Percentiles rank a stretch among this genome's conserved stretches.
phyloP scores from a whole-genome alignment of 1,139 yeast species.

The Magnusiomyces suaveolens region DNA sequence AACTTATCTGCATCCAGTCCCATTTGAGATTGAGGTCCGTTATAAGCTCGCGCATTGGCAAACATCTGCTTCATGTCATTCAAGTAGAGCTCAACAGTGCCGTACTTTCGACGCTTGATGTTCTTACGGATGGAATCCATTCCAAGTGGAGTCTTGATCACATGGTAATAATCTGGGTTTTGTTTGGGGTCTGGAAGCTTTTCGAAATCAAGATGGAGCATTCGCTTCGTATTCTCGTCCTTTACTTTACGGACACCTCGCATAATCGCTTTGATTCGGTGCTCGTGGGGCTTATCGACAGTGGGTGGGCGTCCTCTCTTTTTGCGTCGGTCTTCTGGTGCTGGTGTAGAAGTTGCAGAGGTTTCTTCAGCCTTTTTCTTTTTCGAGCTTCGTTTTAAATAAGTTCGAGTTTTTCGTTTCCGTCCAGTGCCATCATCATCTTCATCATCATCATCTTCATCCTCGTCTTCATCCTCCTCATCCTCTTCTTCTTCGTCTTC shows the following conservation, averaged over 20 bases:
- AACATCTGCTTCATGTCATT: constrained; percentile 69
- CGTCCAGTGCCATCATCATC: constrained; percentile 21
- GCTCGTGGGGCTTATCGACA: constrained; percentile 89
- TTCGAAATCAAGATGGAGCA: constrained; percentile 58
- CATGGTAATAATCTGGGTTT: constrained; percentile 57
- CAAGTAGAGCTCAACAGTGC: constrained; percentile 63
- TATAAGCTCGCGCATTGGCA: constrained; percentile 59
- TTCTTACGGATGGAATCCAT: constrained; percentile 73
- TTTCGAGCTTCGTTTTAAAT: constrained; percentile 17
- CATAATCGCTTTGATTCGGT: constrained; percentile 76
- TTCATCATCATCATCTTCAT: constrained; percentile 29
- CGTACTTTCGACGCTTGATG: constrained; percentile 77
- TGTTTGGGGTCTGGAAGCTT: constrained; percentile 65
- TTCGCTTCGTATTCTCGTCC: constrained; percentile 42
- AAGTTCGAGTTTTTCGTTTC: constrained; percentile 22
- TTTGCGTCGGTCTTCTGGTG: constrained; percentile 46
- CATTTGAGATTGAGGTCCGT: constrained; percentile 48
- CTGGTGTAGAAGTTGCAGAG: constrained; percentile 14
- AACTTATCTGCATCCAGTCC: constrained; percentile 52
- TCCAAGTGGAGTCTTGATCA: constrained; percentile 62
- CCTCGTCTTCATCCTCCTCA: constrained; percentile 21
- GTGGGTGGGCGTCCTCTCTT: constrained; percentile 94
- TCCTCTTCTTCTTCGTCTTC: constrained; percentile 23
- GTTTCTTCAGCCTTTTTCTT: constrained; percentile 18
- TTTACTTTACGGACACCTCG: constrained; percentile 69